Conservation (phyloP, 495 filamentous ascomycete species). For the Hypoxylon perforatum region DNA sequence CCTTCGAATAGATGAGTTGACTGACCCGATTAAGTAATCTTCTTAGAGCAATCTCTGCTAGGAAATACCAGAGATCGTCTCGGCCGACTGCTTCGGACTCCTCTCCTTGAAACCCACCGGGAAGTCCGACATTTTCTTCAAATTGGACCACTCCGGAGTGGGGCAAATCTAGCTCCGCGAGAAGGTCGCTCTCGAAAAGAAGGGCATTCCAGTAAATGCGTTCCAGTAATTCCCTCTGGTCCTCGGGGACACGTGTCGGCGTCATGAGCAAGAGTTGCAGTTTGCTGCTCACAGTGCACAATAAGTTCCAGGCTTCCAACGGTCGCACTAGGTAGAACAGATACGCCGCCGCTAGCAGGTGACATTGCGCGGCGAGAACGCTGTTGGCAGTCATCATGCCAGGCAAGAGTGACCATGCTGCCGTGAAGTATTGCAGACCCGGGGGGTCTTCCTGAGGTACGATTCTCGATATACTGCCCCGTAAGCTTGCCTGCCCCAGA, state of each 20-base stretch:
- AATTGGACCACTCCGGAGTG: constrained; percentile 84
- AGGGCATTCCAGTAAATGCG: constrained; percentile 86
- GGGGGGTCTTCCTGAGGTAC: constrained; percentile 77
- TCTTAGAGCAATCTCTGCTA: constrained; percentile 82
- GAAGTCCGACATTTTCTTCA: constrained; percentile 82
- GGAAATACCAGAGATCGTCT: constrained; percentile 86
- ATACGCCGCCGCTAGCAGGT: constrained; percentile 81
- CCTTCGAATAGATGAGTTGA: constrained; percentile 83
- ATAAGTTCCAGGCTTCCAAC: constrained; percentile 82
- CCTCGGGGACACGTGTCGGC: constrained; percentile 72
- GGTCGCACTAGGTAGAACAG: constrained; percentile 84
- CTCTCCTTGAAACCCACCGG: constrained; percentile 78
- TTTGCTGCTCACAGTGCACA: constrained; percentile 83
- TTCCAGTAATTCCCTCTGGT: constrained; percentile 76
- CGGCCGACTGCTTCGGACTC: constrained; percentile 71
- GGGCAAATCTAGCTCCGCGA: constrained; percentile 83
- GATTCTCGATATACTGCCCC: constrained; percentile 77
- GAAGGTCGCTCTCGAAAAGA: constrained; percentile 82
- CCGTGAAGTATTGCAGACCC: constrained; percentile 81
- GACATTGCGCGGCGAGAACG: constrained; percentile 79
- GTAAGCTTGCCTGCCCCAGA: constrained; percentile 76
- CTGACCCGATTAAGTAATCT: constrained; percentile 81
- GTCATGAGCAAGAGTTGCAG: constrained; percentile 79
- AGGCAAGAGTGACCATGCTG: constrained; percentile 80
- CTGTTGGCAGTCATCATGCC: constrained; percentile 82